phyloP scores from a whole-genome alignment of 148 eudicot species.

The Hydrangea macrophylla region DNA sequence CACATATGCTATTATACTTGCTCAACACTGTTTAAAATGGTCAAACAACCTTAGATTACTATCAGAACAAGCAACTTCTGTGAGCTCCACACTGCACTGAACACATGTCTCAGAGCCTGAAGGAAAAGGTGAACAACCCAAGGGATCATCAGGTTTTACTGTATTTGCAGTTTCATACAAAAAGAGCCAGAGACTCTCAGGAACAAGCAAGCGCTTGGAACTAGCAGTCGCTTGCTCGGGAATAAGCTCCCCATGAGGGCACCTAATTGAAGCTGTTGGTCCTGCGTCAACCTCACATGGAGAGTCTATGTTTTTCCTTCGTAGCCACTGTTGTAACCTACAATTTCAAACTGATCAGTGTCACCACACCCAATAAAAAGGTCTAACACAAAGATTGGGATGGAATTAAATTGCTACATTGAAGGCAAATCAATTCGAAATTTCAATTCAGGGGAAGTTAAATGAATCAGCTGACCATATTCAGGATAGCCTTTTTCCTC shows the following conservation, averaged over 20 bases:
- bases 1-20: not conserved
- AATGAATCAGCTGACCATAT: not conserved
- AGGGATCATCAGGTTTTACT: slow-evolving; percentile 75
- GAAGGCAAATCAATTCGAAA: not conserved
- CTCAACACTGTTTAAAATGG: not conserved
- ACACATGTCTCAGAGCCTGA: slow-evolving; percentile 64
- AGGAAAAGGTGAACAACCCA: slow-evolving; percentile 69
- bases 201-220: slow-evolving; percentile 79
- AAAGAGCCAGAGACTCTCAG: slow-evolving; percentile 86
- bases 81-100: slow-evolving; percentile 57
- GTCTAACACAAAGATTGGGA: not conserved
- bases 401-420: not conserved
- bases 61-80: slow-evolving; percentile 67
- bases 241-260: slow-evolving; percentile 85
- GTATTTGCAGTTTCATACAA: slow-evolving; percentile 56
- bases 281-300: slow-evolving; percentile 93
- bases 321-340: slow-evolving; percentile 94
- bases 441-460: not conserved
- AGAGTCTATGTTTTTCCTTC: slow-evolving; percentile 62
- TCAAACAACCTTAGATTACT: slow-evolving; percentile 57
- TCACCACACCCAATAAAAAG: not conserved
- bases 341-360: slow-evolving; percentile 15
- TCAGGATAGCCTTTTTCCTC: not conserved
- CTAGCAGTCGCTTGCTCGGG: slow-evolving; percentile 84
- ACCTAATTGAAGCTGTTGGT: slow-evolving; percentile 87